phyloP scores from a whole-genome alignment of 352 stramenopile species.

The Stephanocyclus meneghinianus region DNA sequence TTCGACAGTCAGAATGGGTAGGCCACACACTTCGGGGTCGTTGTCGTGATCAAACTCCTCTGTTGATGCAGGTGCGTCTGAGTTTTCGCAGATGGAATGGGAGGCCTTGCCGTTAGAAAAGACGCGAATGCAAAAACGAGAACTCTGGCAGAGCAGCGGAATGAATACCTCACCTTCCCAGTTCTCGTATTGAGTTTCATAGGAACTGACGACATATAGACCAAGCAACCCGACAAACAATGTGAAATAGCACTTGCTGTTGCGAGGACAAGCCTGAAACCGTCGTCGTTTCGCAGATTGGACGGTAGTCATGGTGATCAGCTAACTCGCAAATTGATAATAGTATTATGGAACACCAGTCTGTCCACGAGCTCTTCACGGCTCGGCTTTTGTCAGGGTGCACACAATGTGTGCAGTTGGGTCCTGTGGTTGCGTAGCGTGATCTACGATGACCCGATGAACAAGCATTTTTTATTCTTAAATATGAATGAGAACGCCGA shows the following conservation, averaged over 20 bases:
- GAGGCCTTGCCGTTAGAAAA: background rate
- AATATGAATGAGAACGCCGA: constrained; percentile 3
- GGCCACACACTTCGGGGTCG: constrained; percentile 19
- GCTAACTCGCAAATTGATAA: background rate
- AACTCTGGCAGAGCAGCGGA: background rate
- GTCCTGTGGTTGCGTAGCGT: no score
- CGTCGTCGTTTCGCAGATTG: background rate
- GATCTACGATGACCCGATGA: no score
- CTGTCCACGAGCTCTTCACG: no score
- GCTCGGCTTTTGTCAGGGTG: no score
- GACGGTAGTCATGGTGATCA: background rate
- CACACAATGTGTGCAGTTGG: no score
- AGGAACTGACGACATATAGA: constrained; percentile 3
- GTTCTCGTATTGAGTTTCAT: constrained; percentile 25
- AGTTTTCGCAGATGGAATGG: background rate
- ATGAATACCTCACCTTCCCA: constrained; percentile 18
- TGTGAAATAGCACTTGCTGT: background rate
- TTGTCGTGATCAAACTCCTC: constrained; percentile 48
- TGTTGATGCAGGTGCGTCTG: constrained; percentile 32
- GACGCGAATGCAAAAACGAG: background rate
- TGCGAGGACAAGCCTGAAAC: background rate
- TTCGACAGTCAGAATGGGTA: constrained; percentile 27
- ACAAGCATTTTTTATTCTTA: no score
- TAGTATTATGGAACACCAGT: no score
- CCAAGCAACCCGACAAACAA: background rate